Evolutionary conservation across 1,284 basidiomycete species (phyloP).

Genomic region (Trametes polyzona): DNA sequence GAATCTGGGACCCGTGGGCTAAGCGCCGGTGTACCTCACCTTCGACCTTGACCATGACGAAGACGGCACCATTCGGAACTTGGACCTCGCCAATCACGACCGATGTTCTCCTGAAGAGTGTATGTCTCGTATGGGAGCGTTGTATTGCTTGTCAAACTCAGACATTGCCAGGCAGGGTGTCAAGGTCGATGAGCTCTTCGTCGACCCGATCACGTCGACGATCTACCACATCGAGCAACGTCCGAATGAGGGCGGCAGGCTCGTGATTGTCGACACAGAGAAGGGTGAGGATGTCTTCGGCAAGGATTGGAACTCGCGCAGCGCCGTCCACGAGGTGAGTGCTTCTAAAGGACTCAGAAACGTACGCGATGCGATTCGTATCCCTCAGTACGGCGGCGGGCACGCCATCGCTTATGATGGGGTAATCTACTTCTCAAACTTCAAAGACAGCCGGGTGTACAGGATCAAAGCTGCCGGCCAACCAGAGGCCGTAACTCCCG

Average conservation of each 20-base stretch:
- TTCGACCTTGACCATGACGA: slow-evolving; percentile 19
- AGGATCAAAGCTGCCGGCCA: slow-evolving; percentile 37
- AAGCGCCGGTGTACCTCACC: neutral
- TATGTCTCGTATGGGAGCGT: slow-evolving; percentile 37
- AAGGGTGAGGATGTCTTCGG: slow-evolving; percentile 54
- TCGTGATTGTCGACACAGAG: slow-evolving; percentile 56
- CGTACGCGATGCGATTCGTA: neutral
- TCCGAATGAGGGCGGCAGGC: slow-evolving; percentile 63
- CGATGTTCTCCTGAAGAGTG: slow-evolving; percentile 50
- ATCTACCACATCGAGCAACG: slow-evolving; percentile 67
- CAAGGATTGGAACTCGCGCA: slow-evolving; percentile 57
- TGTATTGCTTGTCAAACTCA: neutral
- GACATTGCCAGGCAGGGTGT: slow-evolving; percentile 40
- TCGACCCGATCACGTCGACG: slow-evolving; percentile 50
- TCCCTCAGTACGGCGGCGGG: slow-evolving; percentile 46
- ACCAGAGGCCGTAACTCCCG: slow-evolving; percentile 63
- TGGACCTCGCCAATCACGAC: slow-evolving; percentile 42
- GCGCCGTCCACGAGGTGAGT: slow-evolving; percentile 59
- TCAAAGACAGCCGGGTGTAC: slow-evolving; percentile 56
- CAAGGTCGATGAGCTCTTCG: slow-evolving; percentile 51
- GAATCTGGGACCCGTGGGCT: neutral
- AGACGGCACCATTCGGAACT: slow-evolving; percentile 39
- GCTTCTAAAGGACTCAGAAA: neutral
- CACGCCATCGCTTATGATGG: slow-evolving; percentile 53
- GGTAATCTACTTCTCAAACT: slow-evolving; percentile 60